Percentiles rank a stretch among this genome's conserved stretches.
Conservation (phyloP, 805 yeast genomes). For the Sugiyamaella boreocaroliniensis region DNA sequence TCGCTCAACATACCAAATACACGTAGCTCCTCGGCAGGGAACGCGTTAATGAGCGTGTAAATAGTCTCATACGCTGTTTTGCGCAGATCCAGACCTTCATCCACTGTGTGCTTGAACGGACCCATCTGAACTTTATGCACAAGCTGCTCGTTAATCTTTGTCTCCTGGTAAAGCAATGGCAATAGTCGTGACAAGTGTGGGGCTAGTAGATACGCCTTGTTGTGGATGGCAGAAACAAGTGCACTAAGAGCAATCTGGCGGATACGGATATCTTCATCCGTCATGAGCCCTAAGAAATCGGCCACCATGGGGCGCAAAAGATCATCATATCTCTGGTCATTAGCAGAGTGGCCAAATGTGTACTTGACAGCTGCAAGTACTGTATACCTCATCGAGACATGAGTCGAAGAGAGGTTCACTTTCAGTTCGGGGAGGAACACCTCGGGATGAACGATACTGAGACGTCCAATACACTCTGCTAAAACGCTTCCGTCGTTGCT, state of each 20-base stretch:
- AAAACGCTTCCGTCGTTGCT: slow-evolving; percentile 5
- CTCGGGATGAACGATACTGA: slow-evolving; percentile 27
- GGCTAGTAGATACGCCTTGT: slow-evolving; percentile 42
- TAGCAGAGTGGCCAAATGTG: slow-evolving; percentile 28
- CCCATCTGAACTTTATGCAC: slow-evolving; percentile 72
- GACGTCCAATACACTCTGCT: slow-evolving; percentile 25
- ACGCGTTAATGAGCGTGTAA: slow-evolving; percentile 42
- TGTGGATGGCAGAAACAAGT: slow-evolving; percentile 53
- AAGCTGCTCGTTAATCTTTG: slow-evolving; percentile 48
- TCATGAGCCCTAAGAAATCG: slow-evolving; percentile 26
- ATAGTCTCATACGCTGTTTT: slow-evolving; percentile 66
- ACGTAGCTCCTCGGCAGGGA: slow-evolving; percentile 22
- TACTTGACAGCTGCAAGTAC: slow-evolving; percentile 35
- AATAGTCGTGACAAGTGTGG: slow-evolving; percentile 42
- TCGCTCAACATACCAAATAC: slow-evolving; percentile 28
- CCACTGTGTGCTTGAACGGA: slow-evolving; percentile 77
- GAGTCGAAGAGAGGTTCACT: slow-evolving; percentile 20
- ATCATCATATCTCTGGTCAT: slow-evolving; percentile 18
- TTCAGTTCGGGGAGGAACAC: slow-evolving; percentile 28
- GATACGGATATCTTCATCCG: slow-evolving; percentile 41
- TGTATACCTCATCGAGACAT: slow-evolving; percentile 21
- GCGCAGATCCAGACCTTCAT: slow-evolving; percentile 67
- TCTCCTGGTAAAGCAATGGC: slow-evolving; percentile 48
- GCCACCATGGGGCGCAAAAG: slow-evolving; percentile 23
- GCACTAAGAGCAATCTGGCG: slow-evolving; percentile 56